phyloP scores from a whole-genome alignment of 176 grass and related monocot species.

The Oryza punctata region DNA sequence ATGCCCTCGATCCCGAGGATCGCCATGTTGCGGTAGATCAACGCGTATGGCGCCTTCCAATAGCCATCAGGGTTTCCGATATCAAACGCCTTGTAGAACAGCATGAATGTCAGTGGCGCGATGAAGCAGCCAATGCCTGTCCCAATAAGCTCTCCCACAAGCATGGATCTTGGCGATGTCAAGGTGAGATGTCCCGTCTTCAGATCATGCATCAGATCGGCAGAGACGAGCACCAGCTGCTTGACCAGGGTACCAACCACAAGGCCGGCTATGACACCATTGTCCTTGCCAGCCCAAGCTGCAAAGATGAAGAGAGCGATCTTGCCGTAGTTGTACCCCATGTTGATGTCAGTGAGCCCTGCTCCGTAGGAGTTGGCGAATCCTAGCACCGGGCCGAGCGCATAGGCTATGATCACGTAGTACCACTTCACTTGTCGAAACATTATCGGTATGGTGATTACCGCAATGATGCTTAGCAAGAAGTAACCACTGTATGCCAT shows the following conservation, averaged over 20 bases:
- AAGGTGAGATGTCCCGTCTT: slow-evolving; percentile 79
- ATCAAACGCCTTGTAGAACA: slow-evolving; percentile 95
- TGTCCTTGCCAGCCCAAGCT: slow-evolving; percentile 63
- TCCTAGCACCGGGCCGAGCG: slow-evolving; percentile 64
- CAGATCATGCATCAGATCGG: slow-evolving; percentile 89
- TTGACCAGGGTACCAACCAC: slow-evolving; percentile 65
- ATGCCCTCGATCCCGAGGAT: slow-evolving; percentile 87
- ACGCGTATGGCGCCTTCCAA: slow-evolving; percentile 86
- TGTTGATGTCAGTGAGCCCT: slow-evolving; percentile 91
- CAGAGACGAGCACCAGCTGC: slow-evolving; percentile 62
- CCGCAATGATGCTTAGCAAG: slow-evolving; percentile 36
- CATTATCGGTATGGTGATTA: slow-evolving; percentile 58
- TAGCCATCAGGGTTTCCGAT: slow-evolving; percentile 67
- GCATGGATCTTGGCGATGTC: slow-evolving; percentile 81
- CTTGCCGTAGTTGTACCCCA: slow-evolving; percentile 93
- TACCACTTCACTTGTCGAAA: slow-evolving; percentile 84
- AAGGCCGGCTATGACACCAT: slow-evolving; percentile 71
- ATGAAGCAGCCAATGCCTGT: slow-evolving; percentile 81
- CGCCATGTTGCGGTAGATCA: slow-evolving; percentile 94
- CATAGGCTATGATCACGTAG: slow-evolving; percentile 76
- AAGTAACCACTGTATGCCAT: slow-evolving; percentile 59
- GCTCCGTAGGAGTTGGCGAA: slow-evolving; percentile 84
- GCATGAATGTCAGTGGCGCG: slow-evolving; percentile 73
- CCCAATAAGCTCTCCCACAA: slow-evolving; percentile 66
- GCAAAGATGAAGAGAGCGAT: slow-evolving; percentile 78